These are phyloP conservation scores for Kluyveromyces sp. DNA, from an alignment of 1,139 yeast species.

Conservation along the genomic window DNA sequence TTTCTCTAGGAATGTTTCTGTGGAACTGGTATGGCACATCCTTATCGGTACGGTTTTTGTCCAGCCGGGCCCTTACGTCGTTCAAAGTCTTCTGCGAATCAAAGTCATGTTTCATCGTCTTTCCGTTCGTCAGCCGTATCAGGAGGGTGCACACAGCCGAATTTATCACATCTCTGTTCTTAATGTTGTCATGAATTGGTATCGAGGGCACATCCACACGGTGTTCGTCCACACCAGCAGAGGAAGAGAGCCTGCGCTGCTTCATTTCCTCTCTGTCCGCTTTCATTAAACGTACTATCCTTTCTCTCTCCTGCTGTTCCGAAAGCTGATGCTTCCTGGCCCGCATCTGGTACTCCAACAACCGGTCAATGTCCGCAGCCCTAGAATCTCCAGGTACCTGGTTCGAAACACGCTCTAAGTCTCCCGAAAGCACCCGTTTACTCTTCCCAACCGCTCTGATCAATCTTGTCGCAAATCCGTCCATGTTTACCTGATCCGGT, in stretches of 20 bases:
- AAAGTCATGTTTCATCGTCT: slow-evolving; percentile 24
- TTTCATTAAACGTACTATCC: slow-evolving; percentile 41
- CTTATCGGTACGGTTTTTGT: slow-evolving; percentile 43
- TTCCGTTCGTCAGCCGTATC: slow-evolving; percentile 27
- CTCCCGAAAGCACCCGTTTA: background rate
- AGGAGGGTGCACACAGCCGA: slow-evolving; percentile 20
- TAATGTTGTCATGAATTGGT: slow-evolving; percentile 17
- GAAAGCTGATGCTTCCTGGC: slow-evolving; percentile 34
- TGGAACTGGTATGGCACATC: slow-evolving; percentile 42
- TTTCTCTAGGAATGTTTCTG: slow-evolving; percentile 39
- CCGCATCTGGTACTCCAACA: slow-evolving; percentile 35
- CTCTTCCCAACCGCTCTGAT: slow-evolving; percentile 14
- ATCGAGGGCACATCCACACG: slow-evolving; percentile 4
- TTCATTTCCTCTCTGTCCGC: slow-evolving; percentile 24
- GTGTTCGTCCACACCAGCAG: slow-evolving; percentile 5
- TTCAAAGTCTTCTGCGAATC: slow-evolving; percentile 20
- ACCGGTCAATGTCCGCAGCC: background rate
- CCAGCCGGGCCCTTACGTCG: slow-evolving; percentile 49
- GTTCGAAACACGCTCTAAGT: background rate
- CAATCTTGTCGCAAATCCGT: slow-evolving; percentile 30
- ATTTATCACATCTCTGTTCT: slow-evolving; percentile 7
- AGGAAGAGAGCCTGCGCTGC: slow-evolving; percentile 1
- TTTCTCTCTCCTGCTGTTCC: slow-evolving; percentile 45
- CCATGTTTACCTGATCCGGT: slow-evolving; percentile 29
- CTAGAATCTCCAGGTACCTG: background rate